These are phyloP conservation scores for Friedmanniomyces simplex DNA, from an alignment of 495 filamentous ascomycete genomes.

Conservation along the genomic window DNA sequence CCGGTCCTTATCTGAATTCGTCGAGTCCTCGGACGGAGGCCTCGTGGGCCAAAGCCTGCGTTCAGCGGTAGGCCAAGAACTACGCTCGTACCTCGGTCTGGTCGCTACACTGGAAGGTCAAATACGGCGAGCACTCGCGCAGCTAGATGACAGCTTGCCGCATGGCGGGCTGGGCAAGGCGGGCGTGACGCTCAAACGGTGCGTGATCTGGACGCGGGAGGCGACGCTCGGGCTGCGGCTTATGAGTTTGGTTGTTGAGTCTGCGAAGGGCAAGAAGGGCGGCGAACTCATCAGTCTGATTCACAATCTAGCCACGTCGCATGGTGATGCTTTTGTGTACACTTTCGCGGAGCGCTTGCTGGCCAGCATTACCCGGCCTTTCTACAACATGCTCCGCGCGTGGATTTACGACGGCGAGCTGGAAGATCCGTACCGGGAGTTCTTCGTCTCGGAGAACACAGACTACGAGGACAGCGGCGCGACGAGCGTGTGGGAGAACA, in stretches of 20 bases:
- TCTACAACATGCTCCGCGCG: conserved; percentile 88
- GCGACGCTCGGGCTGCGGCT: conserved; percentile 92
- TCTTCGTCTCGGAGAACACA: conserved; percentile 80
- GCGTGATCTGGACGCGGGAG: conserved; percentile 94
- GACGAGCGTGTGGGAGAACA: conserved; percentile 94
- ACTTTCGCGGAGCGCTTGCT: conserved; percentile 90
- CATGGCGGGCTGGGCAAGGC: conserved; percentile 65
- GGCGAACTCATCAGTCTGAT: conserved; percentile 91
- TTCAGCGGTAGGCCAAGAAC: conserved; percentile 75
- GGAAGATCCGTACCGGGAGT: conserved; percentile 89
- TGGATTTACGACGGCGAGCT: conserved; percentile 99
- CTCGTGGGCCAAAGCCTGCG: conserved; percentile 87
- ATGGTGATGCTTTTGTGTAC: conserved; percentile 90
- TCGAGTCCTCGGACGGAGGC: conserved; percentile 58
- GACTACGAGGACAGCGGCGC: conserved; percentile 44
- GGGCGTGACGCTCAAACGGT: conserved; percentile 91
- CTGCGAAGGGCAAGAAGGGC: conserved; percentile 74
- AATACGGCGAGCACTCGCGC: conserved; percentile 66
- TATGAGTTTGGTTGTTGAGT: conserved; percentile 88
- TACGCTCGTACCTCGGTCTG: conserved; percentile 83
- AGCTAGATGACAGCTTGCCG: conserved; percentile 53
- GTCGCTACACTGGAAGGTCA: conserved; percentile 92
- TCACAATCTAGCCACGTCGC: conserved; percentile 82
- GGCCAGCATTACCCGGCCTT: conserved; percentile 83
- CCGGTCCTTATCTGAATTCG: conserved; percentile 64